These are phyloP conservation scores for Ricinus communis DNA, from an alignment of 345 rosid genomes.

Conservation along the genomic window DNA sequence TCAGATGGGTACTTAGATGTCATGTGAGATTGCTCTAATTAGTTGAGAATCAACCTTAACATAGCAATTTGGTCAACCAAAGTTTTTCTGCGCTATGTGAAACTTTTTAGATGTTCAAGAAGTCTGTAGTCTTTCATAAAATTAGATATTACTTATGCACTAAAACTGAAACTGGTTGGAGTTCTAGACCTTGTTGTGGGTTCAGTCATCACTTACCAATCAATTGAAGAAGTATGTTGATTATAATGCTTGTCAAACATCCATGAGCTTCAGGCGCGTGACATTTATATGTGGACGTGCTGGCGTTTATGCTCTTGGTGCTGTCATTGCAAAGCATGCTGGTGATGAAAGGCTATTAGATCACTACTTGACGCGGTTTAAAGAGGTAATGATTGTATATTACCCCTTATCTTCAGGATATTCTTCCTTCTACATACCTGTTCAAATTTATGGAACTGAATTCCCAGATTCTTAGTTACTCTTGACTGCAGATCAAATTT, in stretches of 20 bases:
- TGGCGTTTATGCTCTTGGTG: slow-evolving; percentile 76
- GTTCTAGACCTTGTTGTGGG: not conserved
- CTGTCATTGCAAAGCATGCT: slow-evolving; percentile 57
- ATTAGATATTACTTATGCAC: too few relatives aligned
- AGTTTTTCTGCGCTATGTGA: not conserved
- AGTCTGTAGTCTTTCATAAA: too few relatives aligned
- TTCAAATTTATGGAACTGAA: not conserved
- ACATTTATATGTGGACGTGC: slow-evolving; percentile 68
- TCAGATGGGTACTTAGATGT: not conserved
- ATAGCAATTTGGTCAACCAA: not conserved
- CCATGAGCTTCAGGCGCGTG: slow-evolving; percentile 36
- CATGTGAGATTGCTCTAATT: not conserved
- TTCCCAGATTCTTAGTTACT: not conserved
- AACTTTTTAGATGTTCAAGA: not conserved
- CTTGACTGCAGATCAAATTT: slow-evolving; percentile 45
- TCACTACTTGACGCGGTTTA: slow-evolving; percentile 46
- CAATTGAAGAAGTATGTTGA: not conserved
- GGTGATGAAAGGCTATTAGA: slow-evolving; percentile 47
- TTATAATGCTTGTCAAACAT: slow-evolving; percentile 1
- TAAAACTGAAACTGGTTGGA: not conserved
- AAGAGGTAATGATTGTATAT: slow-evolving; percentile 32
- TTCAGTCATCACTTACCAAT: not conserved
- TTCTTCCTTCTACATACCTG: not conserved
- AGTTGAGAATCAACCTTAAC: not conserved
- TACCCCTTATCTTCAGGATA: not conserved